Base-by-base conservation (phyloP, 768 basidiomycete genomes). In the Lyophyllum shimeji region DNA sequence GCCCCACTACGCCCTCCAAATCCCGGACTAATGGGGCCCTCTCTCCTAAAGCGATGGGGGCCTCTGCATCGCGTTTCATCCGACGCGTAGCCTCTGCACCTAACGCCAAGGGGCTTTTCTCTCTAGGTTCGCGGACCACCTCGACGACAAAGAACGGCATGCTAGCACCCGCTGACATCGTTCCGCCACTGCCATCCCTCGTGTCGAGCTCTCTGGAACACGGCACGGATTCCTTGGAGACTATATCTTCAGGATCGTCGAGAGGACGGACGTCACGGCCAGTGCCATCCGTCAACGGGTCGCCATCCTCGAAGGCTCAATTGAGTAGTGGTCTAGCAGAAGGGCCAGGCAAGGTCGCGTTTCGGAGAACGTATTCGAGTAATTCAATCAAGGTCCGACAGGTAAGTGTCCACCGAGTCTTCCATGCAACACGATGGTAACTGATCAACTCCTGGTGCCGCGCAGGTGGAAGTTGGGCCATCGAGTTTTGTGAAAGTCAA, bases 81-180 rank as follows among this genome's bases (percentile, higher is more conserved):
- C 88, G 96, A 50, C 87, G 96, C 47, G 96, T 98, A 46, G 94
- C 95, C 3, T 97, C 94, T 8, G 95, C 97, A 2, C 96, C 96
- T 2, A 99, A 98, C 67, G 89, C 95, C 31, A 98, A 98, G 69
- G 90, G 88, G 25, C 78, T 99, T 27, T 94, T 98, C 69, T 76
- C 78, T 37, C 73, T 84, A 44, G 74, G 81, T 53, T 78, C 84
- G 42, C 81, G 85, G 23, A 81, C 82, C 18, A 65, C 80, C 3
- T 76, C 81, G 27, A 83, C 83, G 1, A 87, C 86, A 25, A 89
- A 83, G 75, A 91, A 92, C 64, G 90, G 90, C 13, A 73, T 93
- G 42, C 76, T 93, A 39, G 85, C 93, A 13, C 90, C 91, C 3
- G 81, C 81, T 8, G 83, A 87, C 46, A 63, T 75, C 24, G 71